Base-by-base conservation (phyloP, 1,284 basidiomycete species). In the Cutaneotrichosporon sp. region DNA sequence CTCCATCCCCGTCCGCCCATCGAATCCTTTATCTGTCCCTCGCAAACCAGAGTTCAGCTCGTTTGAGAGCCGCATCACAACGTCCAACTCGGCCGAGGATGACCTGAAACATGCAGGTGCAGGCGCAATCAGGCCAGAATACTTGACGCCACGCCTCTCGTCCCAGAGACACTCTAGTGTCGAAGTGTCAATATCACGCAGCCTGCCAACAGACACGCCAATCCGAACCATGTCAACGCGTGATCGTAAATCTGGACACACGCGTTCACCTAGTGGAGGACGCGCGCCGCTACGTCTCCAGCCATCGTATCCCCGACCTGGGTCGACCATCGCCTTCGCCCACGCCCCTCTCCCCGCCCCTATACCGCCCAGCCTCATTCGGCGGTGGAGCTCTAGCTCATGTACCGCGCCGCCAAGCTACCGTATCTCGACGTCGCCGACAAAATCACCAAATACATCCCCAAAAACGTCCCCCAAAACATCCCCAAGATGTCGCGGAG, bases 291-390 rank as follows among this genome's bases (percentile, higher is more conserved):
- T 30, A 0, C 51, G 51, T 6, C 30, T 52, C 30, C 6, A 16
- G 30, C 51, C 31, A 14, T 30, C 51, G 11, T 8, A 46, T 21
- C 51, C 52, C 11, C 52, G 42, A 38, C 56, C 56, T n/a, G 59
- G 60, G 22, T 62, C 55, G 9, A 55, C 68, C 16, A 52, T 72
- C 7, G 65, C 69, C 22, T 74, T 72, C 61, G 65, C 68, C 22
- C 65, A 68, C 49, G 60, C 65, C 40, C 62, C 69, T 0, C 56
- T 72, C 5, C 66, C 67, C 11, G 68, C 69, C 26, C 71, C 71
- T 0, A 70, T 74, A 36, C 72, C 72, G 4, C 72, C 72, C 4
- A 63, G 58, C 22, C 67, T 74, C 6, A 70, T 73, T 32, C 69
- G 70, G 2, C 61, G 72, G 51, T 65, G 71, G 42, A 46, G 42